These are phyloP conservation scores for Elongisporangium prolatum DNA, from an alignment of 352 stramenopile genomes.

Conservation along the genomic window DNA sequence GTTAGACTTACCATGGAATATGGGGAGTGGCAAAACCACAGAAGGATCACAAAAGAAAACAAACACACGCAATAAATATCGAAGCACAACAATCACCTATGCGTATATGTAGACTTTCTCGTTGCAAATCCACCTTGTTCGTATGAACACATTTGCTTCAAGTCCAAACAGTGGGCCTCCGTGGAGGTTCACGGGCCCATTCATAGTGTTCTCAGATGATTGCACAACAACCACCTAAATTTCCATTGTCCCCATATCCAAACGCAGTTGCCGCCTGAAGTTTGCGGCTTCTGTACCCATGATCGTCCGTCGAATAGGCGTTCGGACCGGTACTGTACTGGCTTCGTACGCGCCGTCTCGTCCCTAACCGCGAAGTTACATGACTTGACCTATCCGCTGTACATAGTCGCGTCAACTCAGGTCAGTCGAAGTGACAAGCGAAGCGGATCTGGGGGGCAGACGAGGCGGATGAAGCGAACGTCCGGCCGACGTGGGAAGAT, in stretches of 20 bases:
- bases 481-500: neutral
- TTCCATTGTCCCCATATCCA: neutral
- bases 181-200: neutral
- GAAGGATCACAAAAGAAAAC: neutral
- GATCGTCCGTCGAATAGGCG: neutral
- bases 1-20: neutral
- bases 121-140: neutral
- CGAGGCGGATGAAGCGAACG: neutral
- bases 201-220: neutral
- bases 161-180: neutral
- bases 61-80: neutral
- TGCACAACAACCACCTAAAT: neutral
- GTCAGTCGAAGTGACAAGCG: neutral
- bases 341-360: neutral
- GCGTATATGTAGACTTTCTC: neutral
- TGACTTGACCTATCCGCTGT: neutral
- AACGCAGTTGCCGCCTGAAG: neutral
- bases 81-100: neutral
- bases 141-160: neutral
- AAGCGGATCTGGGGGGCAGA: neutral
- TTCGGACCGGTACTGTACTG: neutral
- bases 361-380: neutral
- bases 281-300: neutral
- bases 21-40: neutral
- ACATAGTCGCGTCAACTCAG: neutral